A percentile compares a stretch with the other conserved stretches of the same genome.
These are phyloP conservation scores for Pichia sp. DNA, from an alignment of 1,139 yeast species.

Conservation along the genomic window DNA sequence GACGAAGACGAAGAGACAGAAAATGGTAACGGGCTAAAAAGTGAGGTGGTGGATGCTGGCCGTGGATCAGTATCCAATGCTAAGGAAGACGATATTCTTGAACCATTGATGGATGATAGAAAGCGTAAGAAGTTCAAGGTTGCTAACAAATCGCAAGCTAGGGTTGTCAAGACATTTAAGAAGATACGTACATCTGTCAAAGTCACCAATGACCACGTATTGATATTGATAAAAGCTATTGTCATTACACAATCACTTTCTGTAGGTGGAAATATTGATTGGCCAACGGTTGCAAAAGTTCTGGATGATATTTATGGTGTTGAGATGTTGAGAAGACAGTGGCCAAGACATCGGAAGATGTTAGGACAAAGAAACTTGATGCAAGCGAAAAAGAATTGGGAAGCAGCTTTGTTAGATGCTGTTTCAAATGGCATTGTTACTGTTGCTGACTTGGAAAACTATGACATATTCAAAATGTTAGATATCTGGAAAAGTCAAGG, in stretches of 20 bases:
- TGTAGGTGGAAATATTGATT: slow-evolving; percentile 48
- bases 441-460: slow-evolving; percentile 42
- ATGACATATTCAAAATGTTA: slow-evolving; percentile 46
- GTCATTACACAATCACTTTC: slow-evolving; percentile 58
- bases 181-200: slow-evolving; percentile 26
- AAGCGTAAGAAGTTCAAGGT: slow-evolving; percentile 26
- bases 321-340: slow-evolving; percentile 44
- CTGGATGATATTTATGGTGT: slow-evolving; percentile 39
- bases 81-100: slow-evolving; percentile 20
- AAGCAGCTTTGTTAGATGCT: slow-evolving; percentile 47
- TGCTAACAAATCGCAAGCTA: slow-evolving; percentile 19
- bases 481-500: slow-evolving; percentile 57
- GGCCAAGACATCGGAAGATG: slow-evolving; percentile 57
- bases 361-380: slow-evolving; percentile 54
- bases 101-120: slow-evolving; percentile 27
- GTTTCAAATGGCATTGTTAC: slow-evolving; percentile 48
- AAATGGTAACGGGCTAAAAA: background rate
- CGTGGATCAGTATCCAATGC: background rate
- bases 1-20: background rate
- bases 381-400: slow-evolving; percentile 57
- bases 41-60: background rate
- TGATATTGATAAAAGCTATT: slow-evolving; percentile 39
- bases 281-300: slow-evolving; percentile 48
- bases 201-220: slow-evolving; percentile 25
- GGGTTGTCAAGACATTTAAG: slow-evolving; percentile 23